Conservation (phyloP, 2,329 filamentous ascomycete species). For the Fusarium multiceps region DNA sequence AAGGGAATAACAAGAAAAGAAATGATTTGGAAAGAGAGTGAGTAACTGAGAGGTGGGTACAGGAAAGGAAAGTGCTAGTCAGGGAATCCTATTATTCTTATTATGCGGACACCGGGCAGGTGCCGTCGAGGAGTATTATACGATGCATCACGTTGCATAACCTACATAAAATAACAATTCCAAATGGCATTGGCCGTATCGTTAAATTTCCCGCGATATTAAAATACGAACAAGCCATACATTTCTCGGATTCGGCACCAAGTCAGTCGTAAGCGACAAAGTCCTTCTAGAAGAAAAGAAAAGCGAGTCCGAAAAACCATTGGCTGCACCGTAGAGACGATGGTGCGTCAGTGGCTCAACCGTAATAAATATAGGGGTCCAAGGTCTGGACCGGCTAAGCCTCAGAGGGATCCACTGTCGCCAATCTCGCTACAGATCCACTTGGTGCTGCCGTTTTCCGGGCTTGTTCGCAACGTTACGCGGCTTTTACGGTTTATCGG, state of each 20-base stretch:
- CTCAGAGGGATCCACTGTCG: neutral
- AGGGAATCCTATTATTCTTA: neutral
- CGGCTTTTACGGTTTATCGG: slow-evolving; percentile 9
- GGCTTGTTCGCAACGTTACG: slow-evolving; percentile 2
- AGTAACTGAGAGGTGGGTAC: neutral
- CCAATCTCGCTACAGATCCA: neutral
- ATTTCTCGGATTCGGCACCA: slow-evolving; percentile 1
- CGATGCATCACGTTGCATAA: neutral
- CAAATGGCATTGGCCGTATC: neutral
- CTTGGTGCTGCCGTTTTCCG: slow-evolving; percentile 14
- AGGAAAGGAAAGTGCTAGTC: neutral
- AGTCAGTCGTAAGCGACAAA: neutral
- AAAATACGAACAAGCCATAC: neutral
- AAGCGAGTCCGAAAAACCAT: neutral
- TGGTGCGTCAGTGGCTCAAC: neutral
- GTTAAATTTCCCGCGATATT: neutral
- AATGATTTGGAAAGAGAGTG: neutral
- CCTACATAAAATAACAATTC: neutral
- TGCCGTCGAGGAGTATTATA: neutral
- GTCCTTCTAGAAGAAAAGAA: neutral
- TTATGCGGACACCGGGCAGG: neutral
- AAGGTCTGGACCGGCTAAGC: slow-evolving; percentile 4
- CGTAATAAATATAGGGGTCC: slow-evolving; percentile 11
- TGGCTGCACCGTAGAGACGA: slow-evolving; percentile 2
- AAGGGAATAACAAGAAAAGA: neutral